Base-by-base conservation (phyloP, 768 basidiomycete genomes). In the Xerocomellus dryophilus region DNA sequence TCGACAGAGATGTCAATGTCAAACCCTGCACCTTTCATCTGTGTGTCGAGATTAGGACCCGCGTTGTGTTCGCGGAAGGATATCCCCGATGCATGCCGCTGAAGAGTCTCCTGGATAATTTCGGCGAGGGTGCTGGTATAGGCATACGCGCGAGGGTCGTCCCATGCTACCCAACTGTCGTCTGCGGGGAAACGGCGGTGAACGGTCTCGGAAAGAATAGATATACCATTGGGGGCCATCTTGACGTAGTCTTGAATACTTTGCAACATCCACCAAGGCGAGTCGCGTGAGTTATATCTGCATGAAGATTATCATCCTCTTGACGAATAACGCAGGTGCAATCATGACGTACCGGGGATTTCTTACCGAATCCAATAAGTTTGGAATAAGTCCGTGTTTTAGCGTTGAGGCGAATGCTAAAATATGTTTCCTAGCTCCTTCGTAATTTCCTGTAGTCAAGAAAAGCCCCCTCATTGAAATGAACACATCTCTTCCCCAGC, bases 211-310 rank as follows among this genome's bases (percentile, higher is more conserved):
- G 83, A 78, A 29, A 98, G 81, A 52, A 98, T 80, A 0, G 84
- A 74, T 27, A 88, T 64, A 1, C 97, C 97, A 57, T 93, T 87
- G 0, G 97, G 95, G 1, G 89, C 92, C 69, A 79, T 85, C 43
- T 73, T 74, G 20, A 83, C 86, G 68, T 98, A 98, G 69, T 98
- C 94, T 65, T 98, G 97, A 50, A 99, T 97, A 66, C 90, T 97
- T 69, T 99, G 96, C 54, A 98, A 69, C 90, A 98, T 96, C 93
- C 94, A 98, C 96, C 95, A 98, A 5, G 97, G 96, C 7, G 93
- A 93, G 68, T 99, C 97, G 48, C 97, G 86, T 5, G 93, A 98
- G 71, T 98, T 98, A 71, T 93, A 95, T 57, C 90, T 90, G 55
- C 9, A 39, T 18, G 7, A 39, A 6, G 7, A 23, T 57, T 14